Evolutionary conservation across 2,329 filamentous ascomycete genomes (phyloP), one percentile per base, ranked within the genome.

Genomic region (Parastagonospora avenae): DNA sequence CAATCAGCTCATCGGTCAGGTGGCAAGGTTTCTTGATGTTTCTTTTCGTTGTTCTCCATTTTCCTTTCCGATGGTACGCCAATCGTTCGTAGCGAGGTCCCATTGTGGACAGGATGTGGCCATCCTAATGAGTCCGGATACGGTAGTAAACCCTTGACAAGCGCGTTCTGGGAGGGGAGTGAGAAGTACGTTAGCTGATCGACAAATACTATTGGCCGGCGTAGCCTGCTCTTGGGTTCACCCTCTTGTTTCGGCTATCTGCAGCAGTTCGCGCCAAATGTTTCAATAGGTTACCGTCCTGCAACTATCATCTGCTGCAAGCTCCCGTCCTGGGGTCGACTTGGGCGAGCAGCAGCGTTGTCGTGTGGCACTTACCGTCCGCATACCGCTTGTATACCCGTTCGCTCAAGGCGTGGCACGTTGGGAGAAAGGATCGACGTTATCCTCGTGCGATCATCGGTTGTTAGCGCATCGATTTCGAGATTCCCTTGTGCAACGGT

Each of bases 231-330:
- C 44, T 55, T 54, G 55, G 61, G 64, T 66, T 68, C 63, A 62
- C 48, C 39, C 50, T 47, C 64, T 60, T 64, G 59, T 70, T 65
- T 69, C 65, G 63, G 54, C 39, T 55, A 42, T 55, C 52, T 61
- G 59, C 63, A 59, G 55, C 54, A 50, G 59, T 60, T 61, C 44
- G 56, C 54, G 53, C 48, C 50, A 42, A 56, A 60, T 50, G 58
- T 68, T 67, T 70, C 59, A 60, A 62, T 51, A 47, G 35, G 30
- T 60, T 45, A 37, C 59, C 55, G 51, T 52, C 49, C 54, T 50
- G 54, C 52, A 50, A 59, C 61, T 46, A 51, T 52, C 32, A 45
- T 46, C 42, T 57, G 50, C 36, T 56, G 52, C 55, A 52, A 62
- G 52, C 50, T 54, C 48, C 58, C 48, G 58, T 60, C 58, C 49